These are phyloP conservation scores for Colletotrichum sp. DNA, from an alignment of 2,329 filamentous ascomycete genomes.

Conservation along the genomic window DNA sequence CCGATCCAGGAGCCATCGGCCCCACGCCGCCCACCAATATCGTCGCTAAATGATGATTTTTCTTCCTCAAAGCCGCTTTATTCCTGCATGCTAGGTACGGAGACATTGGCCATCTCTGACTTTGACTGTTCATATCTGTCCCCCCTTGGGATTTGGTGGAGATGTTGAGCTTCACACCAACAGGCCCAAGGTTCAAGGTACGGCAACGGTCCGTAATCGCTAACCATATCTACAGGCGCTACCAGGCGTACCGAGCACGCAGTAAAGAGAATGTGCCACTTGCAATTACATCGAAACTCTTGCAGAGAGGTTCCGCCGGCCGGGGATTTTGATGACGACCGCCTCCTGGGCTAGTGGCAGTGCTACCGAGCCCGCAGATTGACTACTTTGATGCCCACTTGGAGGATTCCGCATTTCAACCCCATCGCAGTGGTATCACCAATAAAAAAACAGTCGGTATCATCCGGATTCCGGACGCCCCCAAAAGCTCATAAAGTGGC, in stretches of 20 bases:
- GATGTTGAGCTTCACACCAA: background rate
- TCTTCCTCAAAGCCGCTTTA: background rate
- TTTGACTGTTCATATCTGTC: background rate
- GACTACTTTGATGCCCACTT: conserved; percentile 1
- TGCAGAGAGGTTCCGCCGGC: background rate
- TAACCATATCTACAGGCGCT: background rate
- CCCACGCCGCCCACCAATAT: conserved; percentile 8
- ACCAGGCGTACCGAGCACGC: background rate
- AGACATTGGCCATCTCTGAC: background rate
- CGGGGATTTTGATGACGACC: conserved; percentile 21
- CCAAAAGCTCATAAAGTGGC: conserved; percentile 2
- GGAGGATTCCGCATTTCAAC: background rate
- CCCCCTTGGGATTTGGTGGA: background rate
- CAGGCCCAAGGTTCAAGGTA: background rate
- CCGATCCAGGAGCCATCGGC: conserved; percentile 18
- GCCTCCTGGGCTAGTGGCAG: conserved; percentile 10
- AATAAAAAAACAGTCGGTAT: conserved; percentile 10
- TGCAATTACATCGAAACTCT: conserved; percentile 2
- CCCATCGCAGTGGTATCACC: background rate
- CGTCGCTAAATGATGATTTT: background rate
- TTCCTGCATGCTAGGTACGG: background rate
- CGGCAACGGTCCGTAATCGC: background rate
- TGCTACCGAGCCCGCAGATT: conserved; percentile 11
- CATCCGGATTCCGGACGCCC: conserved; percentile 19
- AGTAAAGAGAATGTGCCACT: background rate